Evolutionary conservation across 83 land plant genomes (phyloP), one percentile per base, ranked within the genome.

Genomic region (Diphasiastrum complanatum): DNA sequence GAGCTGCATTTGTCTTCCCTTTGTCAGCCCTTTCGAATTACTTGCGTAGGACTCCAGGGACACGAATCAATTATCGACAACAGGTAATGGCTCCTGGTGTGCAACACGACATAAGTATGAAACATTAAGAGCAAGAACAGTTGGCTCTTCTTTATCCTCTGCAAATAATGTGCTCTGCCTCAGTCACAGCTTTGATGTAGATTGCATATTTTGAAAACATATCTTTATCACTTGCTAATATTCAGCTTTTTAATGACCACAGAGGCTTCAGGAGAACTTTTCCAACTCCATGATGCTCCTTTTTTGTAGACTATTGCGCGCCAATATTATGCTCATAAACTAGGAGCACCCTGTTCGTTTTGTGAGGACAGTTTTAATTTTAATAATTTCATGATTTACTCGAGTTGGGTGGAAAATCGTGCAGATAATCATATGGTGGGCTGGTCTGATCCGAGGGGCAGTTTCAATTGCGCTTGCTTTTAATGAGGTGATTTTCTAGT

Each of bases 381-480:
- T n/a, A n/a, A n/a, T n/a, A n/a, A n/a, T n/a, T n/a, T n/a, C n/a
- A n/a, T n/a, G n/a, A n/a, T n/a, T n/a, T n/a, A n/a, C n/a, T n/a
- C n/a, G n/a, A n/a, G n/a, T n/a, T n/a, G n/a, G n/a, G n/a, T n/a
- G n/a, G n/a, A n/a, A n/a, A n/a, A 5, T 51, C 38, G 12, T 35
- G 59, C 83, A 91, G 90, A 37, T 91, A 12, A 69, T 71, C 29
- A 85, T 91, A 28, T 92, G 98, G 98, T 92, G 98, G 95, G 84
- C 98, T 75, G 98, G 98, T 66, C 84, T 92, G 47, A 92, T 92
- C 87, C 69, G 98, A 65, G 95, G 98, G 54, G 91, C 95, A 40
- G 98, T 92, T 25, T 92, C 98, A 20, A 81, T 92, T 72, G 98
- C 98, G 8, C 83, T 92, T 61, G 96, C 98, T 56, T 92, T 85